Evolutionary conservation across 169 alveolate species (phyloP).

Genomic region (Plasmodium vinckei): DNA sequence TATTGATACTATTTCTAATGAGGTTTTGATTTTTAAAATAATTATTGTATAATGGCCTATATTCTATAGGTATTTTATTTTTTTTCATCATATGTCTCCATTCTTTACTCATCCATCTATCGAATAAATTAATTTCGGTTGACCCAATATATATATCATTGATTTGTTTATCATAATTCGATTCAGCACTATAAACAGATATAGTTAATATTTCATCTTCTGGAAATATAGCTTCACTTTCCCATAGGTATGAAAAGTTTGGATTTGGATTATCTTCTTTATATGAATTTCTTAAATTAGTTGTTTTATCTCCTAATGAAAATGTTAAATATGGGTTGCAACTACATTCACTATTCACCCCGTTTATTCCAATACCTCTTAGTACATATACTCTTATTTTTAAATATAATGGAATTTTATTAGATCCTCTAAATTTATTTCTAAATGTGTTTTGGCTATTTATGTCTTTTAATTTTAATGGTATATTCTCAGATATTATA

Average conservation of each 20-base stretch:
- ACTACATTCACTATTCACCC: constrained; percentile 53
- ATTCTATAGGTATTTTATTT: constrained; percentile 90
- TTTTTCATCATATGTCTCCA: constrained; percentile 92
- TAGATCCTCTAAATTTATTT: constrained; percentile 82
- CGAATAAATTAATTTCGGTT: constrained; percentile 91
- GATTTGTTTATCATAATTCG: constrained; percentile 78
- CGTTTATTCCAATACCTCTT: constrained; percentile 80
- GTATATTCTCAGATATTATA: constrained; percentile 61
- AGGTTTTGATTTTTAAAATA: constrained; percentile 10
- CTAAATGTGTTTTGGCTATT: constrained; percentile 72
- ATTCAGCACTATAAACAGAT: constrained; percentile 81
- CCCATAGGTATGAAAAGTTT: constrained; percentile 84
- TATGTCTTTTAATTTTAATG: constrained; percentile 64
- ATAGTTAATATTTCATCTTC: constrained; percentile 85
- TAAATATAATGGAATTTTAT: constrained; percentile 84
- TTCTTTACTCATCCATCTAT: constrained; percentile 91
- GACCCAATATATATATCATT: constrained; percentile 89
- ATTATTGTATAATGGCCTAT: constrained; percentile 85
- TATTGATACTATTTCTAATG: constrained; percentile 16
- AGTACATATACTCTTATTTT: constrained; percentile 87
- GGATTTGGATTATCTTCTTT: constrained; percentile 81
- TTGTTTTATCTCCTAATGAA: constrained; percentile 82
- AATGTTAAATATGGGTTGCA: constrained; percentile 84
- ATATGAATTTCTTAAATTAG: constrained; percentile 77
- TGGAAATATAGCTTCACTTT: constrained; percentile 87